Conservation (phyloP, 805 yeast species). For the Sugiyamaella mastotermitis region DNA sequence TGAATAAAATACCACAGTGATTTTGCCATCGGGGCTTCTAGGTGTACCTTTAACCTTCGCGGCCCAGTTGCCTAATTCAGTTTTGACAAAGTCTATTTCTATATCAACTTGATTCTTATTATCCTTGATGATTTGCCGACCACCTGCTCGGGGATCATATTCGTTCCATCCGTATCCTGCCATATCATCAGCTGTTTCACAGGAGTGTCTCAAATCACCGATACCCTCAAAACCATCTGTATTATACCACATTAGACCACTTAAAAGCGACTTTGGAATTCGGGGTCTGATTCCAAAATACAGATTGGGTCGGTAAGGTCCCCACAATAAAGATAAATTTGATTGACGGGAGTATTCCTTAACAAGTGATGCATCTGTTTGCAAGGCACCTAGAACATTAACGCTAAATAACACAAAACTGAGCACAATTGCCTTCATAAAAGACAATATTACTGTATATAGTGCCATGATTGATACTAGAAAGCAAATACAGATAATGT, state of each 20-base stretch:
- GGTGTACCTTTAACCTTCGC: slow-evolving; percentile 65
- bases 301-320: slow-evolving; percentile 82
- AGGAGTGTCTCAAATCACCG: slow-evolving; percentile 58
- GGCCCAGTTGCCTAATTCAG: slow-evolving; percentile 70
- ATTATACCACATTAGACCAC: slow-evolving; percentile 88
- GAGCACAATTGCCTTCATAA: too few species aligned
- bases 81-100: slow-evolving; percentile 70
- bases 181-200: slow-evolving; percentile 67
- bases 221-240: slow-evolving; percentile 51
- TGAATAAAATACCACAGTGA: slow-evolving; percentile 71
- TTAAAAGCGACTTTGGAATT: slow-evolving; percentile 62
- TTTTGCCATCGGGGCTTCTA: slow-evolving; percentile 35
- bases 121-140: slow-evolving; percentile 70
- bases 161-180: slow-evolving; percentile 76
- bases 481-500: too few species aligned
- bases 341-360: slow-evolving; percentile 33
- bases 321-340: slow-evolving; percentile 68
- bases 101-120: slow-evolving; percentile 54
- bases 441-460: too few species aligned
- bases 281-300: slow-evolving; percentile 85
- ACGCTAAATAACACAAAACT: too few species aligned
- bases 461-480: too few species aligned
- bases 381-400: too few species aligned
- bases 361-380: not conserved
- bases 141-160: slow-evolving; percentile 86